Base-by-base conservation (phyloP, 129 eudicot genomes). In the Erigeron canadensis region DNA sequence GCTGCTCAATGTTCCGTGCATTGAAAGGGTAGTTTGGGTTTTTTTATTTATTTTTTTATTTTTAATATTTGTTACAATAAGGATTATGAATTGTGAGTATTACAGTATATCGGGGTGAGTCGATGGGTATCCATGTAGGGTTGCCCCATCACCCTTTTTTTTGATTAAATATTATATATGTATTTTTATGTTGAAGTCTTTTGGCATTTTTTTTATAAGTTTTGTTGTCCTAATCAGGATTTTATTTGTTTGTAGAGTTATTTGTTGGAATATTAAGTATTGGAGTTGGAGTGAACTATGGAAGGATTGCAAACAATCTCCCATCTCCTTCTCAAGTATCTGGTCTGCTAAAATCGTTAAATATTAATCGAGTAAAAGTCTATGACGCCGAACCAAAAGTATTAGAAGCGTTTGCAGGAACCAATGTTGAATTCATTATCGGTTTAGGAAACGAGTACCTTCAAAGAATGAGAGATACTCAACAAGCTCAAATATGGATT, bases 231-330 rank as follows among this genome's bases (percentile, higher is more conserved):
- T 58, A 8, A 61, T 40, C n/a, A 6, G 6, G 51, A 62, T 64
- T 48, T 18, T 38, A 13, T 76, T 6, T 79, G 77, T 78, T 78
- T 10, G 12, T 81, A 87, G 96, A 79, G 71, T 77, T 75, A 55
- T 69, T 71, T 43, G 17, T 69, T n/a, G 72, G 82, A 5, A 80
- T 64, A 71, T 71, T 59, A 13, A 21, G 91, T 86, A 59, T 87
- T 65, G 95, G 95, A 78, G 82, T 92, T 37, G 98, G 98, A 63
- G 87, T 93, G 7, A 93, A 93, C 82, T 93, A 93, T 51, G 98
- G 98, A 50, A 82, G 89, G 50, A 85, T 93, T 4, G 98, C 98
- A 16, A 81, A 89, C 83, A 89, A 93, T 78, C 91, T 93, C 22
- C 92, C 95, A 50, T 9, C 98, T 34, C 98, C 91, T 6, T 64